Evolutionary conservation across 768 basidiomycete genomes (phyloP).

Genomic region (Exsudoporus frostii): DNA sequence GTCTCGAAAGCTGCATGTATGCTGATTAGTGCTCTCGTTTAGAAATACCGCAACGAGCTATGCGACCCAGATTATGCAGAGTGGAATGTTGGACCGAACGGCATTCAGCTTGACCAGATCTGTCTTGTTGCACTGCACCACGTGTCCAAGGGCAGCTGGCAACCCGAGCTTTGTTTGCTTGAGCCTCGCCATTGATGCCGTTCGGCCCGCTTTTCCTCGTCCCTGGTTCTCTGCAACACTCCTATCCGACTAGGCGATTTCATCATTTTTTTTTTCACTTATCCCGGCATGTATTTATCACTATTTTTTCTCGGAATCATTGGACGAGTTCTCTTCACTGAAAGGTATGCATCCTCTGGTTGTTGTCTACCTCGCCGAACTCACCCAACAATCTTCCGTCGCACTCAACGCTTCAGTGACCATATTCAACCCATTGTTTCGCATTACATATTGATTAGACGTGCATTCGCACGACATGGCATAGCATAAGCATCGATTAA

Average conservation of each 20-base stretch:
- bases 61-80: slow-evolving; percentile 8
- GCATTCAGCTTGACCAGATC: slow-evolving; percentile 24
- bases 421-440: not conserved
- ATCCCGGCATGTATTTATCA: not conserved
- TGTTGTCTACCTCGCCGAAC: not conserved
- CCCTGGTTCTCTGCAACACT: not conserved
- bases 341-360: not conserved
- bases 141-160: slow-evolving; percentile 79
- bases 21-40: slow-evolving; percentile 7
- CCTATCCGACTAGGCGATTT: not conserved
- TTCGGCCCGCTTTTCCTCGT: not conserved
- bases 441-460: slow-evolving; percentile 12
- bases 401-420: not conserved
- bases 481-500: slow-evolving; percentile 10
- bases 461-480: slow-evolving; percentile 13
- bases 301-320: not conserved
- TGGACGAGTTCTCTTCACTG: not conserved
- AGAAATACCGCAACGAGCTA: slow-evolving; percentile 13
- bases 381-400: not conserved
- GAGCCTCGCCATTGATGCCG: slow-evolving; percentile 13
- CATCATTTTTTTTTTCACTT: not conserved
- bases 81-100: slow-evolving; percentile 27
- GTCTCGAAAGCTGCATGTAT: not conserved
- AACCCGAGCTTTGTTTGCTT: slow-evolving; percentile 61
- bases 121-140: slow-evolving; percentile 73